Evolutionary conservation across 345 rosid species (phyloP), one percentile per base, ranked within the genome.

Genomic region (Isatis tinctoria): DNA sequence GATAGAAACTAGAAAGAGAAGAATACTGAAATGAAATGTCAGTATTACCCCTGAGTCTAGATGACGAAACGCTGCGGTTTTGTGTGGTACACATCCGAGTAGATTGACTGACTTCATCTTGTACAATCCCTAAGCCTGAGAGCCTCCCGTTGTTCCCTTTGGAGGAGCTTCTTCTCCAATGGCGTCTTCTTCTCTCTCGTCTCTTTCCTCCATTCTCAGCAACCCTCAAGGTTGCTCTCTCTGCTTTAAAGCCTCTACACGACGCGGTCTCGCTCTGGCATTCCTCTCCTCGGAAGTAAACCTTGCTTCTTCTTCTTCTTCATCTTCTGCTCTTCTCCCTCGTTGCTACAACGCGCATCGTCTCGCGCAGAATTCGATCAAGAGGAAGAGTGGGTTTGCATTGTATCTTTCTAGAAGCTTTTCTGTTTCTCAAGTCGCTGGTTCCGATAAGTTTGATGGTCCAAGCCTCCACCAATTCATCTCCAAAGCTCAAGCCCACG

Each of bases 111-210:
- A n/a, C n/a, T n/a, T n/a, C n/a, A n/a, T n/a, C n/a, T n/a, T n/a
- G n/a, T n/a, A n/a, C n/a, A n/a, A n/a, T n/a, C n/a, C n/a, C n/a
- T n/a, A n/a, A n/a, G n/a, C n/a, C 17, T 57, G 13, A 36, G 45
- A 78, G 73, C 78, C 84, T 58, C 63, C 63, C 41, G 68, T 54
- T 43, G 43, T 44, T 48, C 73, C n/a, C 53, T 35, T n/a, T 47
- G 53, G 74, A 79, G 64, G 76, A 79, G 68, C 78, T 64, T 67
- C 51, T 51, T 68, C 60, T 52, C 62, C 40, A 60, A 70, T 78
- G 66, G 91, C 91, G 91, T 89, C 97, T 65, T 87, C 90, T 66
- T 85, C 96, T 24, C 76, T 87, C n/a, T n/a, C n/a, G n/a, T n/a
- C n/a, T n/a, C n/a, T n/a, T n/a, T n/a, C n/a, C n/a, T n/a, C n/a